phyloP scores from a whole-genome alignment of 805 yeast genomes.

The Huiozyma sinensis region DNA sequence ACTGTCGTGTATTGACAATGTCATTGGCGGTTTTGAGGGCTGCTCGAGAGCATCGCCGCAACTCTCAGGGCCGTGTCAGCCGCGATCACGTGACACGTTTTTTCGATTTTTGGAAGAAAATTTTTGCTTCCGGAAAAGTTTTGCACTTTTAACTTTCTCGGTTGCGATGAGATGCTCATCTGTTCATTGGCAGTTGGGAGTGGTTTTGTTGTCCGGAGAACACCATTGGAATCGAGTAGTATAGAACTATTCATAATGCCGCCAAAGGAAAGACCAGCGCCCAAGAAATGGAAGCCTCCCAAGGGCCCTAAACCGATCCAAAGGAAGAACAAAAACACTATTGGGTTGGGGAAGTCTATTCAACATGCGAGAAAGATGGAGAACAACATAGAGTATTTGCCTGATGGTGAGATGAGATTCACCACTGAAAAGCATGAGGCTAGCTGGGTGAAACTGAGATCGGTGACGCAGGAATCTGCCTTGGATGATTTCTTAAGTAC shows the following conservation, averaged over 20 bases:
- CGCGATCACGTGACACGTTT: too few species aligned
- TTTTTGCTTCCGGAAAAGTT: too few species aligned
- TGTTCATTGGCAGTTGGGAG: too few species aligned
- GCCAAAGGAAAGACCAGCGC: slow-evolving; percentile 30
- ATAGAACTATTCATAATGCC: slow-evolving; percentile 23
- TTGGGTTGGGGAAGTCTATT: slow-evolving; percentile 79
- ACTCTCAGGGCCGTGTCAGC: too few species aligned
- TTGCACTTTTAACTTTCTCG: too few species aligned
- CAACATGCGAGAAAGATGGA: slow-evolving; percentile 62
- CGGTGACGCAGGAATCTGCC: slow-evolving; percentile 90
- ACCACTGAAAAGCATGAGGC: slow-evolving; percentile 79
- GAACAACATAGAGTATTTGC: slow-evolving; percentile 58
- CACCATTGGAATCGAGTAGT: neutral
- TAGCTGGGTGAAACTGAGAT: slow-evolving; percentile 79
- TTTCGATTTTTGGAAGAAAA: too few species aligned
- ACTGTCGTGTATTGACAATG: too few species aligned
- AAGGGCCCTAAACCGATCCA: slow-evolving; percentile 87
- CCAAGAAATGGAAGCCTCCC: slow-evolving; percentile 78
- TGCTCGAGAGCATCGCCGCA: too few species aligned
- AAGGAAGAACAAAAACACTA: slow-evolving; percentile 70
- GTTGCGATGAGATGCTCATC: slow-evolving; percentile 3
- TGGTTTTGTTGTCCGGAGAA: too few species aligned
- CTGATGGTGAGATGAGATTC: slow-evolving; percentile 83
- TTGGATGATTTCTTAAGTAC: slow-evolving; percentile 90
- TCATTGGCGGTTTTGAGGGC: too few species aligned